Base-by-base conservation (phyloP, 176 grass and related monocot genomes). In the Eleusine coracana region DNA sequence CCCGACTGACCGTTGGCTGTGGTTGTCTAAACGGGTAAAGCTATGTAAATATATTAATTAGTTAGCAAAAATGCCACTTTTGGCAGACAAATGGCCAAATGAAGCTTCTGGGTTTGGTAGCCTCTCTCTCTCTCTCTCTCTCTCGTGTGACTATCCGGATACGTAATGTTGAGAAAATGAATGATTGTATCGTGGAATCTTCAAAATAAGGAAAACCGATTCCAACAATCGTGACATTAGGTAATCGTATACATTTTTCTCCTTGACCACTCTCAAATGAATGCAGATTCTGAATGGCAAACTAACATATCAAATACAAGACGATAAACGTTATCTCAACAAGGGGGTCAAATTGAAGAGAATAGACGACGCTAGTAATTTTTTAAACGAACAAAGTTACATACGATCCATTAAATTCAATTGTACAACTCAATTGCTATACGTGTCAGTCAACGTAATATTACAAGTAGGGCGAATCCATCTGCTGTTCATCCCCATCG, bases 381-480 rank as follows among this genome's bases (percentile, higher is more conserved):
- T 55, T 55, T 55, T 17, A 55, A 55, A 18, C 52, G 0, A 55
- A 55, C 52, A 20, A 77, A n/a, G 6, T 31, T 72, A 45, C 66
- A 71, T 15, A 17, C 5, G 55, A 5, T 39, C 17, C 4, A 54
- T 10, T 7, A 45, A 45, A 37, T 67, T 84, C 55, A 71, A 78
- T 13, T 10, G 5, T 18, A 12, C 79, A 70, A 55, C 65, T 23
- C 25, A 52, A 16, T 31, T 12, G 5, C 55, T 68, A 38, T 51
- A 72, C 58, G 51, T 42, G 41, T 42, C 60, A 7, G 70, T 65
- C 7, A 42, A 20, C 38, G 10, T 69, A 40, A 28, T 73, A 50
- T 88, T 75, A 94, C 62, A 91, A 80, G 70, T 86, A 94, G 62
- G 88, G 86, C 3, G 79, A 94, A 77, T 84, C 84, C 48, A 73